These are phyloP conservation scores for Bullera alba DNA, from an alignment of 768 basidiomycete species.

Conservation along the genomic window DNA sequence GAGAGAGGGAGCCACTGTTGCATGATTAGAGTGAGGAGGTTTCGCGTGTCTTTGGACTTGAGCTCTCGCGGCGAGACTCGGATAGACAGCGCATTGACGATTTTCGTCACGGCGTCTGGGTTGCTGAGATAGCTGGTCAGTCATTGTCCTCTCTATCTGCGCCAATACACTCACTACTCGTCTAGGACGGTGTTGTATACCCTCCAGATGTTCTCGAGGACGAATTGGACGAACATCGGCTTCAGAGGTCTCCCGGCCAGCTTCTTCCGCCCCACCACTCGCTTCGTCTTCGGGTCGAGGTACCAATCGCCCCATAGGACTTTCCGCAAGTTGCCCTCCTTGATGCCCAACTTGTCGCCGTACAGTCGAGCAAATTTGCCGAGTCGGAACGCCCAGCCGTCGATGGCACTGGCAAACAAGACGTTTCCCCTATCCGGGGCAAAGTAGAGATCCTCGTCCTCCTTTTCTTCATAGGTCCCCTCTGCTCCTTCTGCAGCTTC, in stretches of 20 bases:
- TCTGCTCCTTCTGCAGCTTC: slow-evolving; percentile 28
- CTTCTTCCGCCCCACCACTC: slow-evolving; percentile 83
- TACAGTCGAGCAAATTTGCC: slow-evolving; percentile 90
- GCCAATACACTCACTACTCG: slow-evolving; percentile 67
- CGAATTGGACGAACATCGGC: slow-evolving; percentile 93
- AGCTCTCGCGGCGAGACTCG: slow-evolving; percentile 83
- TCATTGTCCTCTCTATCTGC: not conserved
- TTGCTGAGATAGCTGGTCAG: slow-evolving; percentile 54
- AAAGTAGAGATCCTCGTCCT: slow-evolving; percentile 96
- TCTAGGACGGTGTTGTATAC: slow-evolving; percentile 84
- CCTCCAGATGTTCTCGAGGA: slow-evolving; percentile 94
- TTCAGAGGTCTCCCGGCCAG: slow-evolving; percentile 75
- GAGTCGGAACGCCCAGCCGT: slow-evolving; percentile 95
- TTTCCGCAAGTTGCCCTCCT: slow-evolving; percentile 72
- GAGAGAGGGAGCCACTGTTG: slow-evolving; percentile 95
- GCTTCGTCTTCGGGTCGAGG: slow-evolving; percentile 90
- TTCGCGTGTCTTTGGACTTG: slow-evolving; percentile 79
- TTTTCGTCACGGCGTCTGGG: slow-evolving; percentile 79
- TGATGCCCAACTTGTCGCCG: slow-evolving; percentile 79
- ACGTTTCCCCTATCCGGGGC: slow-evolving; percentile 93
- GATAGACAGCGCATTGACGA: slow-evolving; percentile 70
- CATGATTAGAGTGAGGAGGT: slow-evolving; percentile 77
- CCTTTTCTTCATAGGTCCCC: slow-evolving; percentile 81
- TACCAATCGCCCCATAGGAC: slow-evolving; percentile 98
- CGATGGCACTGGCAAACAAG: slow-evolving; percentile 88